Percentiles rank a stretch among this genome's conserved stretches.
These are phyloP conservation scores for Termitomyces sp. DNA, from an alignment of 768 basidiomycete species.

Conservation along the genomic window DNA sequence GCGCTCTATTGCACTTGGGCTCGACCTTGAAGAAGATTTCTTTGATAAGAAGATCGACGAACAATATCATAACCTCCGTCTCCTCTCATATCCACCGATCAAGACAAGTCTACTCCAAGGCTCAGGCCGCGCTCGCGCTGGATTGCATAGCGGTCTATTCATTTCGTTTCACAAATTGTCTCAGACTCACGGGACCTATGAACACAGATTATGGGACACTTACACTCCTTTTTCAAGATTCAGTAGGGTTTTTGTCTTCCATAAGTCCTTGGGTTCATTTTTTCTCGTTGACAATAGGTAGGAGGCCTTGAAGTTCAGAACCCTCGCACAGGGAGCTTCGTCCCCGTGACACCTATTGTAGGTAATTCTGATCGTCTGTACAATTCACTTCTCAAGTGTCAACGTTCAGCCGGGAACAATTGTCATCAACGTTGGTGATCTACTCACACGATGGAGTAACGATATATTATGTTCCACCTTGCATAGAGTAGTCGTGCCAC, in stretches of 20 bases:
- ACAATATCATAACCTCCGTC: slow-evolving; percentile 75
- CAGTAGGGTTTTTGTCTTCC: slow-evolving; percentile 28
- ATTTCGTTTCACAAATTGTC: neutral
- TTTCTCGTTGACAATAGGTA: slow-evolving; percentile 39
- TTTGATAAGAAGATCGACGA: slow-evolving; percentile 74
- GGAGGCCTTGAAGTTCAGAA: slow-evolving; percentile 83
- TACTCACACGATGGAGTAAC: slow-evolving; percentile 81
- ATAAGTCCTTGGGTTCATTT: too few relatives aligned
- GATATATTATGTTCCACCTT: slow-evolving; percentile 75
- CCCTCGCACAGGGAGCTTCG: slow-evolving; percentile 67
- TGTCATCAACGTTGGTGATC: slow-evolving; percentile 79
- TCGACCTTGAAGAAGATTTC: slow-evolving; percentile 66
- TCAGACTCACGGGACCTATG: neutral
- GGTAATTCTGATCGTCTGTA: slow-evolving; percentile 18
- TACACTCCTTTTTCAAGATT: slow-evolving; percentile 78
- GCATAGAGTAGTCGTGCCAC: slow-evolving; percentile 80
- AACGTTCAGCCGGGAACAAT: slow-evolving; percentile 67
- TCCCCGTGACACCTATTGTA: slow-evolving; percentile 75
- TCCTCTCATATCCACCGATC: slow-evolving; percentile 80
- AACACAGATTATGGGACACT: slow-evolving; percentile 69
- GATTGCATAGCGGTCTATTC: slow-evolving; percentile 66
- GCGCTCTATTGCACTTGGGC: slow-evolving; percentile 78
- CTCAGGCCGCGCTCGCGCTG: slow-evolving; percentile 78
- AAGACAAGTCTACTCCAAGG: slow-evolving; percentile 49
- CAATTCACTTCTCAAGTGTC: neutral